phyloP scores from a whole-genome alignment of 306 rosid species.

The Cucumis sativus region DNA sequence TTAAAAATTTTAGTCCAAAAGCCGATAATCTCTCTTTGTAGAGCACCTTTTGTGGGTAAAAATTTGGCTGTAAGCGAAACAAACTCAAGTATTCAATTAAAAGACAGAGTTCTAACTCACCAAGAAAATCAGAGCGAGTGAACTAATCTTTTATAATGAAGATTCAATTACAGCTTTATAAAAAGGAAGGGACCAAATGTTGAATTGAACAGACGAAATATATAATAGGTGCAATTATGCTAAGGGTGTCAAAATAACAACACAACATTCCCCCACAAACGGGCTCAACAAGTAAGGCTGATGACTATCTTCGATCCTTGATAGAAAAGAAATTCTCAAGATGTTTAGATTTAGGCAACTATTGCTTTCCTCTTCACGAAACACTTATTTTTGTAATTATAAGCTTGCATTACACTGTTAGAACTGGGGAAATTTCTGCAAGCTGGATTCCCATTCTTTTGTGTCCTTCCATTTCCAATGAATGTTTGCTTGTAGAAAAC shows the following conservation, averaged over 20 bases:
- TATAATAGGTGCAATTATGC: not conserved
- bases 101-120: not conserved
- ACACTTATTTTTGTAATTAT: not conserved
- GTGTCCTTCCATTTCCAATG: not conserved
- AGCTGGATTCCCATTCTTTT: not conserved
- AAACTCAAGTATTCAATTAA: not conserved
- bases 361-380: not conserved
- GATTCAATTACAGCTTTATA: not conserved
- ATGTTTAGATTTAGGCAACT: not conserved
- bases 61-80: not conserved
- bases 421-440: not conserved
- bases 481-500: not conserved
- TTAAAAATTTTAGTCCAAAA: not conserved
- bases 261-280: not conserved
- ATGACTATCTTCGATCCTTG: not conserved
- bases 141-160: not conserved
- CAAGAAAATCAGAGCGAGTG: not conserved
- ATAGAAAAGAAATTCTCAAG: not conserved
- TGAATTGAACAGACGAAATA: not conserved
- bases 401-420: not conserved
- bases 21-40: not conserved
- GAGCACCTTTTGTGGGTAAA: not conserved
- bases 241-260: not conserved
- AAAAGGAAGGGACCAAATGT: not conserved
- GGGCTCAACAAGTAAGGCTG: not conserved